These are phyloP conservation scores for Passiflora organensis DNA, from an alignment of 345 rosid species.

Conservation along the genomic window DNA sequence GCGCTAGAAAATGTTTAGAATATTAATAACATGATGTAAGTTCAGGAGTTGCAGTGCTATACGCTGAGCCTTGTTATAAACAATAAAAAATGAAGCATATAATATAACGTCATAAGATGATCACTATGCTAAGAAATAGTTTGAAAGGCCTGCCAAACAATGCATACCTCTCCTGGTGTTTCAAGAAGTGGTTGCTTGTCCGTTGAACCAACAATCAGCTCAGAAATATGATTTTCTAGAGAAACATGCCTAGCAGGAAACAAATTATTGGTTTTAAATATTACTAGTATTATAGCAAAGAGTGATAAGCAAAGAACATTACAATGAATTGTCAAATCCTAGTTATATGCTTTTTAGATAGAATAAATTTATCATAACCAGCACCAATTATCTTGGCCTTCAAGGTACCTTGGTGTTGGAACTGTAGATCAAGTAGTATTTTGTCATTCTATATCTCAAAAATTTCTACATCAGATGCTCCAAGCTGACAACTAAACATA, in stretches of 20 bases:
- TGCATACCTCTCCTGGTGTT: constrained; percentile 80
- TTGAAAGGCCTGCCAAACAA: neutral
- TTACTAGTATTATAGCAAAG: constrained; percentile 2
- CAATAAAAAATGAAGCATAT: too few species aligned
- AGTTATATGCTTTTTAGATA: neutral
- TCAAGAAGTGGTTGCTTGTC: constrained; percentile 83
- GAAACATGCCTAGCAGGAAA: constrained; percentile 46
- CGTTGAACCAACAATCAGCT: constrained; percentile 67
- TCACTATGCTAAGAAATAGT: neutral
- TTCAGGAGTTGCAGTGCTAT: neutral
- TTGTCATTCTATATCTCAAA: neutral
- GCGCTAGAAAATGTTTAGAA: neutral
- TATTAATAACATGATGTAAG: constrained; percentile 6
- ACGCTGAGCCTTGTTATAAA: neutral
- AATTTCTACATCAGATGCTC: neutral
- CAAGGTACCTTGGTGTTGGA: neutral
- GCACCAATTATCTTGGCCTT: constrained; percentile 7
- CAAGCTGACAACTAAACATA: constrained; percentile 6
- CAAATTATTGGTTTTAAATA: neutral
- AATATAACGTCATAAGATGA: too few species aligned
- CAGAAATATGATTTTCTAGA: constrained; percentile 44
- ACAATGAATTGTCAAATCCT: neutral
- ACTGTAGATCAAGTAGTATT: neutral
- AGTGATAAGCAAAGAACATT: constrained; percentile 2
- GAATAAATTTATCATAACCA: neutral